Evolutionary conservation across 352 stramenopile genomes (phyloP).

Genomic region (Globisporangium paroecandrum): DNA sequence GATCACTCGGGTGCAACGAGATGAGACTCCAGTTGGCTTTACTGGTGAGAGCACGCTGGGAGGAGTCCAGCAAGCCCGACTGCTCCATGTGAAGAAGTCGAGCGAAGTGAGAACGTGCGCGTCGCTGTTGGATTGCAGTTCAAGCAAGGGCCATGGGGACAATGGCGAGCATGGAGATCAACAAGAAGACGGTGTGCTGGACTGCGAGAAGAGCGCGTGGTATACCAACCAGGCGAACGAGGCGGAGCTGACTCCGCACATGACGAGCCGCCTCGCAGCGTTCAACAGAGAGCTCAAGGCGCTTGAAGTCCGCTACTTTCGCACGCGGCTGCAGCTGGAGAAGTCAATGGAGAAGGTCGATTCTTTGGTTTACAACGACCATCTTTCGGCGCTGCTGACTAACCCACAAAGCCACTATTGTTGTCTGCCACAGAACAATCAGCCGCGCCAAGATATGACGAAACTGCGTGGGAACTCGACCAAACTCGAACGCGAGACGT

Average conservation of each 20-base stretch:
- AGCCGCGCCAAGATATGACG: constrained; percentile 53
- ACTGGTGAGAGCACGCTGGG: neutral
- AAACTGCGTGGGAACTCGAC: constrained; percentile 26
- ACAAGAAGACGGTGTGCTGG: neutral
- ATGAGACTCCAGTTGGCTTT: neutral
- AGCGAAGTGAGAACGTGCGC: neutral
- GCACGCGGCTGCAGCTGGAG: constrained; percentile 66
- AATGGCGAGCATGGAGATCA: neutral
- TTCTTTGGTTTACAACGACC: neutral
- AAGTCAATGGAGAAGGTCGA: constrained; percentile 62
- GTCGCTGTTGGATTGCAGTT: neutral
- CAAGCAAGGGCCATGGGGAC: neutral
- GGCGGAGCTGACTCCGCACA: constrained; percentile 33
- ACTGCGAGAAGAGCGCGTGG: neutral
- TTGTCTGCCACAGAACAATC: constrained; percentile 35
- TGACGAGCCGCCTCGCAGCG: constrained; percentile 51
- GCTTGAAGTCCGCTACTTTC: constrained; percentile 76
- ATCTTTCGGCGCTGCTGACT: neutral
- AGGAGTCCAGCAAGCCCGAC: neutral
- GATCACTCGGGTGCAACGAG: constrained; percentile 9
- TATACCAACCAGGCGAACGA: constrained; percentile 28
- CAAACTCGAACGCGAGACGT: constrained; percentile 59
- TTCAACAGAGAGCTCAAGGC: constrained; percentile 71
- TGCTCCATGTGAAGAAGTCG: neutral
- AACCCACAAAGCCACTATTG: neutral